Percentiles rank a stretch among this genome's conserved stretches.
Evolutionary conservation across 1,284 basidiomycete species (phyloP).

Genomic region (Abortiporus biennis): DNA sequence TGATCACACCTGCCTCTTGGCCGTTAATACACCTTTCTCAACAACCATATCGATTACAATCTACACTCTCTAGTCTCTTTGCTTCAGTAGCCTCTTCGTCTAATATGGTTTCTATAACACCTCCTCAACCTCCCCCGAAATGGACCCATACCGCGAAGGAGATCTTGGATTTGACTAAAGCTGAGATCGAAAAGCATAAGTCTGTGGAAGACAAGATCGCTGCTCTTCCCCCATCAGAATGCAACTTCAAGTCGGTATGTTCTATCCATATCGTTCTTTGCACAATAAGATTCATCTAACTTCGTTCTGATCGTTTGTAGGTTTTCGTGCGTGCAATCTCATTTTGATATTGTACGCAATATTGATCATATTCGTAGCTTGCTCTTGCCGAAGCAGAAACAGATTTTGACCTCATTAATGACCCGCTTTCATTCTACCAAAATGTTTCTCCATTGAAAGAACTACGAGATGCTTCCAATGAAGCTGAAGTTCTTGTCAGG

Average conservation of each 20-base stretch:
- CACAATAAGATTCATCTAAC: not conserved
- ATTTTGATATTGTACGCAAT: not conserved
- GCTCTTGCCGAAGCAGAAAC: slow-evolving; percentile 57
- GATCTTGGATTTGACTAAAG: slow-evolving; percentile 51
- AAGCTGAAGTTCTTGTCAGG: slow-evolving; percentile 60
- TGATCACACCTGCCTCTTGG: not conserved
- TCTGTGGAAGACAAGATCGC: slow-evolving; percentile 56
- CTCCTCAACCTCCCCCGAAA: slow-evolving; percentile 60
- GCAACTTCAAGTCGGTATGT: slow-evolving; percentile 21
- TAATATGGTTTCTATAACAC: slow-evolving; percentile 41
- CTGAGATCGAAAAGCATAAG: slow-evolving; percentile 52
- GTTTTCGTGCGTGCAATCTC: slow-evolving; percentile 53
- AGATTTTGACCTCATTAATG: slow-evolving; percentile 40
- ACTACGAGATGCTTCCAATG: slow-evolving; percentile 69
- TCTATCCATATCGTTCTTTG: not conserved
- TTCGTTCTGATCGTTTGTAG: slow-evolving; percentile 28
- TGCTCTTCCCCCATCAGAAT: slow-evolving; percentile 41
- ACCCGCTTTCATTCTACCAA: slow-evolving; percentile 72
- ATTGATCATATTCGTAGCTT: slow-evolving; percentile 27
- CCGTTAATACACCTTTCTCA: not conserved
- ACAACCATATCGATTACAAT: slow-evolving; percentile 15
- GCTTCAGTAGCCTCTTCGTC: slow-evolving; percentile 16
- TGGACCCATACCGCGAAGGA: slow-evolving; percentile 69
- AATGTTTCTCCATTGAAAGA: slow-evolving; percentile 69
- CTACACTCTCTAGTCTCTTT: slow-evolving; percentile 13